These are phyloP conservation scores for Ceriops decandra DNA, from an alignment of 345 rosid genomes.

Conservation along the genomic window DNA sequence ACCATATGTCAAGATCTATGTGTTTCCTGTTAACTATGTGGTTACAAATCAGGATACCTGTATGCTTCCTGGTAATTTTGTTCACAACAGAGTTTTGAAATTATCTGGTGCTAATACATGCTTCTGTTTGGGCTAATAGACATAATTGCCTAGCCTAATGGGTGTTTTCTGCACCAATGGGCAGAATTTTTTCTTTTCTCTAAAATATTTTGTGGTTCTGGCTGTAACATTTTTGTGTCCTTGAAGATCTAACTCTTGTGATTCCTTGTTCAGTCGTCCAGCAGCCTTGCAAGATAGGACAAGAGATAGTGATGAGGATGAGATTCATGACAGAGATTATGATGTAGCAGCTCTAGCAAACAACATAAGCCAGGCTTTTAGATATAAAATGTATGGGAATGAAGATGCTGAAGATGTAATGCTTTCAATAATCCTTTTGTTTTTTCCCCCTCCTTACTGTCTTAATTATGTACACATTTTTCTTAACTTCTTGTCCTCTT, in stretches of 20 bases:
- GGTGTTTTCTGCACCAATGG: not conserved
- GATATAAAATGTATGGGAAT: constrained; percentile 84
- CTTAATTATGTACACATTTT: constrained; percentile 1
- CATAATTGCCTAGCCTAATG: not conserved
- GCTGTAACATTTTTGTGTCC: not conserved
- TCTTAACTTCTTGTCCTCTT: constrained; percentile 10
- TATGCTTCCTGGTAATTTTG: too few relatives aligned
- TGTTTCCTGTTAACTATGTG: not conserved
- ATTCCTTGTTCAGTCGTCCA: constrained; percentile 68
- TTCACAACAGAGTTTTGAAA: too few relatives aligned
- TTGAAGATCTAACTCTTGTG: constrained; percentile 3
- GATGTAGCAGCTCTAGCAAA: constrained; percentile 95
- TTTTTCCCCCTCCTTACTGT: not conserved
- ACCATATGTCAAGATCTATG: not conserved
- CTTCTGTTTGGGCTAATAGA: not conserved
- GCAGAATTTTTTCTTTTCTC: not conserved
- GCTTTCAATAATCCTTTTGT: not conserved
- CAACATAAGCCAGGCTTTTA: constrained; percentile 84
- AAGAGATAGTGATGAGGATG: constrained; percentile 91
- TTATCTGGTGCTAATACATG: too few relatives aligned
- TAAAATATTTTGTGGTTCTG: not conserved
- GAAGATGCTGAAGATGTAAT: constrained; percentile 59
- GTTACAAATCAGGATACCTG: not conserved
- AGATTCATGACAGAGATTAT: constrained; percentile 83
- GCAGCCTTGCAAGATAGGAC: constrained; percentile 88